phyloP scores from a whole-genome alignment of 2,329 filamentous ascomycete species.

The Stagonosporopsis cucurbitacearum region DNA sequence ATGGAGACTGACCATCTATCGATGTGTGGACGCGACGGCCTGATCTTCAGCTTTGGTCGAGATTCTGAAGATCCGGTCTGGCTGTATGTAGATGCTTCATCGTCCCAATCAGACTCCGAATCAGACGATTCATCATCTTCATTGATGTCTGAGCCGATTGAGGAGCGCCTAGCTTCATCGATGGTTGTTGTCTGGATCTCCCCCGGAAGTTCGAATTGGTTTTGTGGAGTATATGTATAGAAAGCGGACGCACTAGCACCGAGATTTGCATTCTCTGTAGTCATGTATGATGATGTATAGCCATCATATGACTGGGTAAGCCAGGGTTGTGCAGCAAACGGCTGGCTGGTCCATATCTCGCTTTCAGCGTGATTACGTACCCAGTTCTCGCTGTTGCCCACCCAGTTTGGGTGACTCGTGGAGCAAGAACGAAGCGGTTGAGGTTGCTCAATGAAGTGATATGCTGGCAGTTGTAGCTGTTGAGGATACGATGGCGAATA shows the following conservation, averaged over 20 bases:
- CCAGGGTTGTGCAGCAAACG: constrained; percentile 14
- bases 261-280: not conserved
- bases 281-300: not conserved
- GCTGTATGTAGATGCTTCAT: constrained; percentile 4
- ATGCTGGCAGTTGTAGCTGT: constrained; percentile 5
- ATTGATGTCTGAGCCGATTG: not conserved
- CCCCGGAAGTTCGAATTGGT: not conserved
- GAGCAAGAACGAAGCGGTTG: not conserved
- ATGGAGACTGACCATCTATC: constrained; percentile 19
- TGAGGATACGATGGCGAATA: constrained; percentile 21
- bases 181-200: not conserved
- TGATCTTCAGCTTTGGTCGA: not conserved
- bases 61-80: not conserved
- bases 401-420: constrained; percentile 11
- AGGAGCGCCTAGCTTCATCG: not conserved
- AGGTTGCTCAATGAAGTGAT: constrained; percentile 8
- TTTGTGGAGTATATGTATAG: not conserved
- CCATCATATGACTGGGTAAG: not conserved
- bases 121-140: not conserved
- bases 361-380: constrained; percentile 2
- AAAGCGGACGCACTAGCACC: not conserved
- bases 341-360: constrained; percentile 9
- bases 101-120: constrained; percentile 4
- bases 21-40: constrained; percentile 19
- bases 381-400: constrained; percentile 4